Evolutionary conservation across 768 basidiomycete species (phyloP), one percentile per base, ranked within the genome.

Genomic region (Leccinum boreale): DNA sequence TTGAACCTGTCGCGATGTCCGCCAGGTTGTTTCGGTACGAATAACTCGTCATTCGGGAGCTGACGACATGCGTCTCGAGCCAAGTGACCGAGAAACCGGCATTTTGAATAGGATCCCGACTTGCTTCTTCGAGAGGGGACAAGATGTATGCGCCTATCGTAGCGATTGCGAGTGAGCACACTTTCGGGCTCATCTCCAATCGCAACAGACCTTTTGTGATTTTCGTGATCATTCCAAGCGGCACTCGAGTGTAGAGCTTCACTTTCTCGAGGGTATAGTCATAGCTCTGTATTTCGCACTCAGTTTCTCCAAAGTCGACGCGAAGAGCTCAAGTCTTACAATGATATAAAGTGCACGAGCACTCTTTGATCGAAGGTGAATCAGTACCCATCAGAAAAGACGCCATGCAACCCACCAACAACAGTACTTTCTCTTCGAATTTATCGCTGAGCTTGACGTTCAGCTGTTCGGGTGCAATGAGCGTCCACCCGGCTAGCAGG

Each of bases 191-290:
- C 7, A 10, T 42, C 6, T 35, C 24, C 51, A 17, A 39, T 58
- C 69, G 15, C 39, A 54, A 56, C 14, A 23, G 2, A 88, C 94
- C 96, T 81, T 90, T 92, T 52, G 81, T 83, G 19, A 99, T 86
- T 21, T 78, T 75, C 28, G 82, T 75, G 64, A 98, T 85, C 67
- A 91, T 89, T 49, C 84, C 84, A 42, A 97, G 81, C 2, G 94
- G 95, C 50, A 98, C 85, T 44, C 95, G 86, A 63, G 88, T 94
- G 76, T 90, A 96, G 58, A 87, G 75, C 69, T 91, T 89, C 51
- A 98, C 92, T 71, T 98, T 94, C 70, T 92, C 92, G 56, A 96
- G 82, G 70, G 83, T 83, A 82, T 94, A 96, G 73, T 97, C 94
- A 67, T 94, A 97, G 65, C 90, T 94, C 92, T 94, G 66, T 15